A percentile compares a stretch with the other conserved stretches of the same genome.
Evolutionary conservation across 768 basidiomycete genomes (phyloP).

Genomic region (Auricularia heimuer): DNA sequence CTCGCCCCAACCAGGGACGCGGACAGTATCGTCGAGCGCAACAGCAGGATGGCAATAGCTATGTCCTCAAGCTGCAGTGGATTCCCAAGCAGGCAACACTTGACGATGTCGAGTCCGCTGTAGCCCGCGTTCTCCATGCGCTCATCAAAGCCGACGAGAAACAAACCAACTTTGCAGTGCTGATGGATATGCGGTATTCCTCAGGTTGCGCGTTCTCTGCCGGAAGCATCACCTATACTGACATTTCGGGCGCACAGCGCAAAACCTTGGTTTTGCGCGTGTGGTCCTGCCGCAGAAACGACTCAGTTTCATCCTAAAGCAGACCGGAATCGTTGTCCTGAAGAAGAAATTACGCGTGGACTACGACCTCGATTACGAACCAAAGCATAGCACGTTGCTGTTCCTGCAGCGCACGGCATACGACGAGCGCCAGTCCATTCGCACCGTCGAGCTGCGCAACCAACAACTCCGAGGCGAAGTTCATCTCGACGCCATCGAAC

Average conservation of each 20-base stretch:
- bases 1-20: no score
- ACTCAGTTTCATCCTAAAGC: background rate
- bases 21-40: no score
- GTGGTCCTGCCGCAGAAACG: background rate
- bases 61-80: no score
- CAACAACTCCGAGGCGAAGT: constrained; percentile 3
- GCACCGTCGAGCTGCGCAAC: background rate
- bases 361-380: background rate
- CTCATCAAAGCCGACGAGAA: no score
- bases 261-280: background rate
- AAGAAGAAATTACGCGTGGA: background rate
- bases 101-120: no score
- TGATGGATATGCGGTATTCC: background rate
- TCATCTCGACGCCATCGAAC: background rate
- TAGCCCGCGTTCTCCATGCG: no score
- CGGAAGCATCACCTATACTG: background rate
- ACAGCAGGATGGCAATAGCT: no score
- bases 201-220: background rate
- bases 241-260: background rate
- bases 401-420: background rate
- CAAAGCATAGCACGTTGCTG: background rate
- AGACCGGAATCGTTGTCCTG: background rate
- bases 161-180: background rate
- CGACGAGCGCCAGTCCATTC: background rate
- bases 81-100: no score